These are phyloP conservation scores for Blastomyces emzantsi DNA, from an alignment of 2,329 filamentous ascomycete genomes.

Conservation along the genomic window DNA sequence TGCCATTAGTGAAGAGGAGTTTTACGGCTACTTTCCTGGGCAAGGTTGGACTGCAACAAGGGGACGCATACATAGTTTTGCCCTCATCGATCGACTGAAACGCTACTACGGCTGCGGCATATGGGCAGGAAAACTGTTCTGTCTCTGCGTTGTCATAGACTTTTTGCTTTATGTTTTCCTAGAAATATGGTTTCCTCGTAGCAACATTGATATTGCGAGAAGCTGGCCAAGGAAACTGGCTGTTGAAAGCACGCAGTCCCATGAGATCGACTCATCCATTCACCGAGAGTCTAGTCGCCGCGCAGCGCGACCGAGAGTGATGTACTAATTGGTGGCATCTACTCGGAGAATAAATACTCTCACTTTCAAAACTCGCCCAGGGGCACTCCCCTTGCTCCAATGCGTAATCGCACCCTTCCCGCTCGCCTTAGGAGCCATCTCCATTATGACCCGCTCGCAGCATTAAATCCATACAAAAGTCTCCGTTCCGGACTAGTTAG, in stretches of 20 bases:
- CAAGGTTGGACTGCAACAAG: slow-evolving; percentile 62
- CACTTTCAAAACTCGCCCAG: background rate
- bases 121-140: slow-evolving; percentile 97
- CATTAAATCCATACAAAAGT: background rate
- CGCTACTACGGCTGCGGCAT: slow-evolving; percentile 96
- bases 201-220: slow-evolving; percentile 77
- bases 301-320: background rate
- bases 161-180: slow-evolving; percentile 83
- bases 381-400: background rate
- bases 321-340: background rate
- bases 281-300: background rate
- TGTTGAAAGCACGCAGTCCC: background rate
- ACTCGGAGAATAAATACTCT: background rate
- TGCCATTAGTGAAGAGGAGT: slow-evolving; percentile 73
- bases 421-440: background rate
- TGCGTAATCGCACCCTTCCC: background rate
- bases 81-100: slow-evolving; percentile 89
- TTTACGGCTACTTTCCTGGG: slow-evolving; percentile 70
- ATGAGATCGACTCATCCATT: background rate
- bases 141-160: slow-evolving; percentile 86
- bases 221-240: slow-evolving; percentile 78
- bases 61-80: slow-evolving; percentile 70
- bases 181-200: slow-evolving; percentile 76
- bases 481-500: background rate
- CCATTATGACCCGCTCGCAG: background rate